Evolutionary conservation across 2,329 filamentous ascomycete species (phyloP), one percentile per base, ranked within the genome.

Genomic region (Pseudogymnoascus verrucosus): DNA sequence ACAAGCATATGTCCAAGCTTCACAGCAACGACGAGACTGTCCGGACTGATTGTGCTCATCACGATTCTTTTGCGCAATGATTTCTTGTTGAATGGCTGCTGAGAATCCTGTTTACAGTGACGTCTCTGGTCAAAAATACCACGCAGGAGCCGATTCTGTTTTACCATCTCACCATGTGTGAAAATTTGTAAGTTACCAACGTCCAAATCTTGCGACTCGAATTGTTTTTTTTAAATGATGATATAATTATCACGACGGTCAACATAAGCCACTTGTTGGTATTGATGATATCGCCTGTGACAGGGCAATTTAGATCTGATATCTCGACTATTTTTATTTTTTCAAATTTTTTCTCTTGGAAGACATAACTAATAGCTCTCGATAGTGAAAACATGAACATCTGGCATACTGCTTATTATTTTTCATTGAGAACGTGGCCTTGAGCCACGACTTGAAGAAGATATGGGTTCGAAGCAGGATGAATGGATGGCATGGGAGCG

Each of bases 1-100:
- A 96, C 91, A 96, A 96, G 91, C 91, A 96, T 96, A 96, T 96
- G 91, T 96, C 91, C 83, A 88, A 96, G 91, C 86, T 82, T 79
- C 67, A 75, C 75, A 75, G 80, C 79, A 64, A 78, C 78, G 81
- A 83, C 78, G 81, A 83, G 69, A 79, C 74, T 74, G 76, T 82
- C 79, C 76, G 75, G 72, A 75, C 79, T 80, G 77, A 79, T 74
- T 69, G 71, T 72, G 74, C 74, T 63, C 64, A 61, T 73, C 67
- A 40, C 28, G 64, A 40, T 51, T 23, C 19, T 62, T 44, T 44
- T 47, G 19, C 26, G 16, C 34, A 40, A 40, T 31, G 21, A 31
- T 34, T 11, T 54, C 16, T 64, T 60, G 61, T 57, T 34, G 10
- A 51, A 16, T 36, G 42, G 54, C 40, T 61, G 26, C 54, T 28